Evolutionary conservation across 2,329 filamentous ascomycete species (phyloP).

Genomic region (Pseudophaeomoniella oleicola): DNA sequence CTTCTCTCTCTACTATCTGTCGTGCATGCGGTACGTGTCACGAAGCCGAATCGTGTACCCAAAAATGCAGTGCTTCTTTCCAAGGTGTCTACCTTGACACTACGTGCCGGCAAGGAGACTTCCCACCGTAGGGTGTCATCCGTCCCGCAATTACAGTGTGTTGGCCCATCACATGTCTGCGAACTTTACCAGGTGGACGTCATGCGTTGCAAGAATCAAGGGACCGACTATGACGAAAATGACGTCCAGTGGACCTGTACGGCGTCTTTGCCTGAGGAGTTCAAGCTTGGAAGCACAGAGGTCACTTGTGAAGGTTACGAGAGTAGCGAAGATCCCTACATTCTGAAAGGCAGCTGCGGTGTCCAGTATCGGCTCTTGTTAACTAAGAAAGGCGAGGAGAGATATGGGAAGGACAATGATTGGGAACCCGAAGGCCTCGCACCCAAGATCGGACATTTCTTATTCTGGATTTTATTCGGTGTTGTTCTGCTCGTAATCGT

Average conservation of each 20-base stretch:
- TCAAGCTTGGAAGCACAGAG: constrained; percentile 71
- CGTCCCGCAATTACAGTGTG: constrained; percentile 67
- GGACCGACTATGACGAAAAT: constrained; percentile 60
- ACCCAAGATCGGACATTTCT: constrained; percentile 1
- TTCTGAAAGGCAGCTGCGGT: constrained; percentile 85
- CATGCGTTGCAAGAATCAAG: constrained; percentile 83
- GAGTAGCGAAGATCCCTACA: constrained; percentile 59
- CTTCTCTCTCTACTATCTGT: constrained; percentile 8
- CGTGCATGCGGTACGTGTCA: constrained; percentile 10
- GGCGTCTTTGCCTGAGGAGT: constrained; percentile 45
- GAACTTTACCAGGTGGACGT: constrained; percentile 59
- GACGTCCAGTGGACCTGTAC: constrained; percentile 88
- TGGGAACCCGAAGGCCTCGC: constrained; percentile 12
- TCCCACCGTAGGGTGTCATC: constrained; percentile 60
- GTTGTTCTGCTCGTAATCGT: constrained; percentile 16
- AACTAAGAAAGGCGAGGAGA: constrained; percentile 60
- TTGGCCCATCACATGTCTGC: constrained; percentile 51
- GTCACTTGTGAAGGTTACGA: constrained; percentile 87
- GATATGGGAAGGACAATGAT: constrained; percentile 40
- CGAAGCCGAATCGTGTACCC: constrained; percentile 17
- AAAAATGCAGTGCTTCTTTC: constrained; percentile 43
- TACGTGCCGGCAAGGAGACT: constrained; percentile 54
- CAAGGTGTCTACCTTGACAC: constrained; percentile 62
- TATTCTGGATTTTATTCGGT: constrained; percentile 19
- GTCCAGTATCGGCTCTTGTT: constrained; percentile 75